Evolutionary conservation across 345 rosid genomes (phyloP).

Genomic region (Aquilaria malaccensis): DNA sequence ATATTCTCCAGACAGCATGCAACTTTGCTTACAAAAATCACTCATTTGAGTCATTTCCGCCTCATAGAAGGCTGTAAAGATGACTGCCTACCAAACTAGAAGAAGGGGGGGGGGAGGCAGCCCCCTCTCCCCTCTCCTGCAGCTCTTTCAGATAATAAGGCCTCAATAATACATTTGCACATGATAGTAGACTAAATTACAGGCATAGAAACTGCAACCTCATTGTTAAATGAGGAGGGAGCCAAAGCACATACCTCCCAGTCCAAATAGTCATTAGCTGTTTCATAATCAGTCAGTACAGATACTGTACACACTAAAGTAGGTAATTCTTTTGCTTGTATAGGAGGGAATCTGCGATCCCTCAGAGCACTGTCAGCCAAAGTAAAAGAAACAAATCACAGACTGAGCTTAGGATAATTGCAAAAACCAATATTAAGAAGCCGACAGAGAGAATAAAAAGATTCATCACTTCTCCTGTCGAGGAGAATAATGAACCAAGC

Average conservation of each 20-base stretch:
- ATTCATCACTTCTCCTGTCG: no score
- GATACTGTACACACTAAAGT: slow-evolving; percentile 89
- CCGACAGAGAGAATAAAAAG: no score
- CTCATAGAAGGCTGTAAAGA: no score
- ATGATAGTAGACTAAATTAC: background rate
- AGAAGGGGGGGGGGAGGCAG: no score
- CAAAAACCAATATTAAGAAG: background rate
- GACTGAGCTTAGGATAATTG: background rate
- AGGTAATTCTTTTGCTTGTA: slow-evolving; percentile 91
- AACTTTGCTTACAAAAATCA: no score
- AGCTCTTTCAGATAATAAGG: no score
- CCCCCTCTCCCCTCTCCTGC: no score
- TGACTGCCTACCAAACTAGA: no score
- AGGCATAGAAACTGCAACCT: background rate
- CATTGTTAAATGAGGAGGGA: slow-evolving; percentile 9
- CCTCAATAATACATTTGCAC: no score
- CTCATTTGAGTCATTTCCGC: no score
- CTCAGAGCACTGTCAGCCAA: slow-evolving; percentile 69
- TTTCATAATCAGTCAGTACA: slow-evolving; percentile 71
- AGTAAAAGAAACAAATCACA: background rate
- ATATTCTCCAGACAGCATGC: no score
- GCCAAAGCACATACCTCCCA: slow-evolving; percentile 73
- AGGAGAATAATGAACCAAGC: no score
- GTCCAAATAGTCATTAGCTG: slow-evolving; percentile 71
- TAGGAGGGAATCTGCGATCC: slow-evolving; percentile 96